Evolutionary conservation across 2,329 filamentous ascomycete species (phyloP), one percentile per base, ranked within the genome.

Genomic region (Penicillium sp.): DNA sequence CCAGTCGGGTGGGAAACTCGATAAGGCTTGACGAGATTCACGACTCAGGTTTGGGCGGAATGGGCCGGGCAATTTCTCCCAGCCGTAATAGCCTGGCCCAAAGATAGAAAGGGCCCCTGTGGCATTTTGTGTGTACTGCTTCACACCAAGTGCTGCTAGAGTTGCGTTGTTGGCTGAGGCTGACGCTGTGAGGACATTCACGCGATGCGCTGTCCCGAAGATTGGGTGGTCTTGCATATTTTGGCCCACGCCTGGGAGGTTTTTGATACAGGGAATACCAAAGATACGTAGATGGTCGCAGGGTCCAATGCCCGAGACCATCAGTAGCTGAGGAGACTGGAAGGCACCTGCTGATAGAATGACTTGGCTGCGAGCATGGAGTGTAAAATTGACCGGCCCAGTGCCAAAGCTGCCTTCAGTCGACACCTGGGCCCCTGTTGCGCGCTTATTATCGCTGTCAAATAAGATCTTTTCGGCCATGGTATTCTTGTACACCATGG

Each of bases 191-290:
- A 68, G 62, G 7, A 71, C 64, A 53, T 72, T 71, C 36, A 77
- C 68, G 5, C 67, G 64, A 55, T 71, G 70, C 10, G 69, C 64
- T 31, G 72, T 63, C 16, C 69, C 68, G 51, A 69, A 71, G 52
- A 69, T 61, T 28, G 56, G 50, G 42, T 76, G 73, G 52, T 83
- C 80, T 56, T 74, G 73, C 58, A 83, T 71, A 51, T 80, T 78
- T 60, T 65, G 55, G 26, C 65, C 65, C 2, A 69, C 66, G 16
- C 66, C 65, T 2, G 61, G 61, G 8, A 60, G 57, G 45, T 67
- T 41, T 14, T 48, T 30, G 31, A 62, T 40, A 36, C 55, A 57
- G 9, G 57, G 56, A 42, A 66, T 64, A 11, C 33, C 44, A 40
- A 61, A 50, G 10, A 37, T 40, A 12, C 49, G 22, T 16, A 69